These are phyloP conservation scores for Zopfia rhizophila DNA, from an alignment of 2,329 filamentous ascomycete genomes.

Conservation along the genomic window DNA sequence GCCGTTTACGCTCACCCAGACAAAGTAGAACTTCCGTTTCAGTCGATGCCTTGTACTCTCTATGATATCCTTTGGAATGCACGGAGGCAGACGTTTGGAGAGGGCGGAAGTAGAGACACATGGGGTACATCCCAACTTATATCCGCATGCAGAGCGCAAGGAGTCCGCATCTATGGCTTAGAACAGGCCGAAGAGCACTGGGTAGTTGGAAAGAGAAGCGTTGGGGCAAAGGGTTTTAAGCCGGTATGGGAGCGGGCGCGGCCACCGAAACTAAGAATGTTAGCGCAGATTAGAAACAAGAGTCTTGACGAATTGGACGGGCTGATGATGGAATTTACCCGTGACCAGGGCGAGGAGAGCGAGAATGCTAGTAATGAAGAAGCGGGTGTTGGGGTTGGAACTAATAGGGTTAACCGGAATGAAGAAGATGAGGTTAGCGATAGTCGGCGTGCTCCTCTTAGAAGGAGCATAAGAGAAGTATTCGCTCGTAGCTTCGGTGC, in stretches of 20 bases:
- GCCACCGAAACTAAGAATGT: background rate
- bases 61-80: background rate
- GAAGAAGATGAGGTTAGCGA: too few species aligned
- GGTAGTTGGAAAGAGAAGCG: background rate
- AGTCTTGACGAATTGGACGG: slow-evolving; percentile 1
- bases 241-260: slow-evolving; percentile 2
- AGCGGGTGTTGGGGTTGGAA: too few species aligned
- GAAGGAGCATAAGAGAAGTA: too few species aligned
- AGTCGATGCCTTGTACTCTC: background rate
- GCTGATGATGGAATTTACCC: background rate
- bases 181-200: slow-evolving; percentile 1
- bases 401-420: too few species aligned
- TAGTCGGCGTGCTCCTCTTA: too few species aligned
- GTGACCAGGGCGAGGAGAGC: too few species aligned
- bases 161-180: background rate
- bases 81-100: background rate
- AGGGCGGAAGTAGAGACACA: background rate
- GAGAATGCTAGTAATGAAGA: too few species aligned
- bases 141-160: background rate
- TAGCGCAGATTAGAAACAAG: background rate
- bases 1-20: slow-evolving; percentile 1
- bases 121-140: background rate
- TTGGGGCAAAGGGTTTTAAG: background rate
- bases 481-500: too few species aligned
- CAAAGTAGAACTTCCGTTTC: slow-evolving; percentile 1